Base-by-base conservation (phyloP, 495 filamentous ascomycete genomes). In the Penicillium chermesinum region DNA sequence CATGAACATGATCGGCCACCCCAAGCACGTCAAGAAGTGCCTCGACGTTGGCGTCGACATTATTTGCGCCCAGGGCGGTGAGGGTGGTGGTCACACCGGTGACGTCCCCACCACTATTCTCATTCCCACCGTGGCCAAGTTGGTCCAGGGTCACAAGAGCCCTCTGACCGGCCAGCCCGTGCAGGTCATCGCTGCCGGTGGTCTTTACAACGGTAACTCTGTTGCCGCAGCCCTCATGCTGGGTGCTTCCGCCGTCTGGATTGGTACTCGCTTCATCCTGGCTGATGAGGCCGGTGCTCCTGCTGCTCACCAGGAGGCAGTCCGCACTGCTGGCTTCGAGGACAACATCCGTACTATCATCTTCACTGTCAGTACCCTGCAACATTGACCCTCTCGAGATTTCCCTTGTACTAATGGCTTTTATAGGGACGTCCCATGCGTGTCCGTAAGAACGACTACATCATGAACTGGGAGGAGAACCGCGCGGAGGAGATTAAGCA, bases 1-100 rank as follows among this genome's bases (percentile, higher is more conserved):
- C 81, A 98, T 98, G 93, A 98, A 98, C 83, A 98, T 98, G 93
- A 94, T 98, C 66, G 93, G 91, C 47, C 93, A 97, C 80, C 94
- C 94, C 54, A 98, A 98, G 81, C 93, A 98, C 74, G 91, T 96
- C 40, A 77, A 84, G 64, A 97, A 96, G 79, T 86, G 86, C 64
- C 76, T 98, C 46, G 91, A 88, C 15, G 79, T 88, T 41, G 93
- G 93, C 57, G 84, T 78, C 50, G 89, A 95, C 66, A 84, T 95
- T 53, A 95, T 95, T 69, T 95, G 89, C 70, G 89, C 89, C 20
- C 89, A 95, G 67, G 89, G 89, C 64, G 88, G 89, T 51, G 89
- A 95, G 66, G 89, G 89, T 45, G 89, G 89, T 63, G 88, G 89
- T 42, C 89, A 95, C 74, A 95, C 89, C 20, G 89, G 89, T 54